phyloP scores from a whole-genome alignment of 108 stramenopile genomes.

The Fragilariopsis cylindrus region DNA sequence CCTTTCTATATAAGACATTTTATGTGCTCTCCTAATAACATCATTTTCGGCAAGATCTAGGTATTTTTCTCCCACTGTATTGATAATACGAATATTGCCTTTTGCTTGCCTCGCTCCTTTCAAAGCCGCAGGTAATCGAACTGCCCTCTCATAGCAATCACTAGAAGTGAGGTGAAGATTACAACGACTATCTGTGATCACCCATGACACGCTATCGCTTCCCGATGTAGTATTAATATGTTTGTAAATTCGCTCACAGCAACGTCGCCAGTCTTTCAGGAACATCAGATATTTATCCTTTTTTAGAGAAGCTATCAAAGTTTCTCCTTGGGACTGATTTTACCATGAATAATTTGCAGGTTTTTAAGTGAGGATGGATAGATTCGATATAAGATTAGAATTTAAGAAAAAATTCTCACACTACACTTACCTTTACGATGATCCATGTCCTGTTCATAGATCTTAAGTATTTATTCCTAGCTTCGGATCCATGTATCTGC shows the following conservation, averaged over 20 bases:
- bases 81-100: conserved; percentile 55
- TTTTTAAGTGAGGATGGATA: background rate
- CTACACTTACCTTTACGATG: conserved; percentile 35
- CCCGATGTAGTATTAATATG: conserved; percentile 49
- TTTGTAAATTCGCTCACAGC: conserved; percentile 81
- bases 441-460: conserved; percentile 31
- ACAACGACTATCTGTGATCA: conserved; percentile 76
- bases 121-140: conserved; percentile 83
- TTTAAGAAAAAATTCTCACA: background rate
- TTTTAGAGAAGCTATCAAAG: conserved; percentile 31
- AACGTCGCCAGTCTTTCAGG: conserved; percentile 68
- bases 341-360: background rate
- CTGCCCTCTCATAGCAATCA: conserved; percentile 79
- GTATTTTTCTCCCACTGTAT: conserved; percentile 65
- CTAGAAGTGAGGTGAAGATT: conserved; percentile 77
- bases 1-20: conserved; percentile 62
- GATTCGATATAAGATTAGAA: background rate
- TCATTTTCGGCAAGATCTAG: conserved; percentile 65
- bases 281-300: conserved; percentile 11
- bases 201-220: conserved; percentile 53
- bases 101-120: conserved; percentile 75
- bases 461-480: conserved; percentile 17
- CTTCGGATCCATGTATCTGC: conserved; percentile 3
- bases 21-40: conserved; percentile 73
- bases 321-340: conserved; percentile 58